Base-by-base conservation (phyloP, 495 filamentous ascomycete genomes). In the Neurospora discreta region DNA sequence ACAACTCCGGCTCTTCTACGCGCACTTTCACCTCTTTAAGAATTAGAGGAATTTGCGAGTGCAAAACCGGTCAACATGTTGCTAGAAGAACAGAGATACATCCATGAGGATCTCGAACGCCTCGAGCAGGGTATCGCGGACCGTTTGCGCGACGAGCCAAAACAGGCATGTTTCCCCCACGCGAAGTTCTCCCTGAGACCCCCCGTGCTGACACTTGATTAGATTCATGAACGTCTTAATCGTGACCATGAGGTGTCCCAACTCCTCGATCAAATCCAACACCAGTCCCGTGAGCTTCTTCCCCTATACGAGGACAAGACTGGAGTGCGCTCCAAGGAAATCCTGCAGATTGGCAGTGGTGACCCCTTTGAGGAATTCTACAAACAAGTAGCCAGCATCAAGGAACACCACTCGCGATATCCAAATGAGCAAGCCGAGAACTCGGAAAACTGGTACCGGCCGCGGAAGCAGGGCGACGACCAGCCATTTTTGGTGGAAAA, bases 371-470 rank as follows among this genome's bases (percentile, higher is more conserved):
- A 96, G 65, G 91, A 92, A 74, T 98, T 99, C 81, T 94, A 97
- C 82, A 92, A 90, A 71, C 92, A 97, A 76, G 81, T 97, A 6
- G 81, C 85, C 70, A 87, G 88, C 3, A 92, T 97, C 78, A 96
- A 93, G 75, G 89, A 91, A 67, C 96, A 94, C 76, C 93, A 98
- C 81, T 88, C 90, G 69, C 89, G 90, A 73, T 98, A 99, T 74
- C 96, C 94, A 0, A 97, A 96, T 79, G 93, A 97, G 77, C 94
- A 91, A 3, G 92, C 96, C 38, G 96, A 98, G 80, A 97, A 98
- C 77, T 88, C 98, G 15, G 95, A 99, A 82, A 86, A 89, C 71
- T 93, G 94, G 72, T 98, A 99, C 81, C 91, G 93, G 81, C 90
- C 90, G 46, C 88, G 86, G 69, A 84, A 79, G 39, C 77, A 77